Evolutionary conservation across 441 rosid species (phyloP).

Genomic region (Gossypium gossypioides): DNA sequence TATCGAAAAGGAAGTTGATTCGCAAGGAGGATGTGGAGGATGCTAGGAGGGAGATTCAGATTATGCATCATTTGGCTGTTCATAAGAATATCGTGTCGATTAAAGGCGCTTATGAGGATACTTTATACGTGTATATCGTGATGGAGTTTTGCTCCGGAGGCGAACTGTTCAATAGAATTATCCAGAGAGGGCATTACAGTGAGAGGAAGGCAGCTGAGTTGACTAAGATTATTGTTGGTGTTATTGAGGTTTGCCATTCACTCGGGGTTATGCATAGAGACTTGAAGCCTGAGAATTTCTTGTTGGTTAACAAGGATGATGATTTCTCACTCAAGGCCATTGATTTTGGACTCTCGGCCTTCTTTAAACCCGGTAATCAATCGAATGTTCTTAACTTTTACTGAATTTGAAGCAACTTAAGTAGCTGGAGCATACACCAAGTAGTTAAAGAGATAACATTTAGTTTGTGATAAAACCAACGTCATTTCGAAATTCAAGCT

Average conservation of each 20-base stretch:
- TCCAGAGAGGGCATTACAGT: conserved; percentile 84
- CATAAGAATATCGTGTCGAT: conserved; percentile 85
- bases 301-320: conserved; percentile 89
- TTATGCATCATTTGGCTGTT: conserved; percentile 97
- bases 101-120: conserved; percentile 89
- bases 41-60: conserved; percentile 93
- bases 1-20: conserved; percentile 80
- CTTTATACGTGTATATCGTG: conserved; percentile 75
- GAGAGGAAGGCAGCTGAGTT: conserved; percentile 93
- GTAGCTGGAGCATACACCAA: no score
- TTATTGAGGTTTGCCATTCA: conserved; percentile 88
- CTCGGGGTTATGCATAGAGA: conserved; percentile 97
- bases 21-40: conserved; percentile 91
- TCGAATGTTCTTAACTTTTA: neutral
- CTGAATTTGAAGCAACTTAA: no score
- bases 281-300: conserved; percentile 88
- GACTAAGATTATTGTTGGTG: conserved; percentile 83
- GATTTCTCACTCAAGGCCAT: conserved; percentile 96
- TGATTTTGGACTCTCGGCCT: conserved; percentile 92
- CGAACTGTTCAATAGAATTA: conserved; percentile 85
- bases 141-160: conserved; percentile 97
- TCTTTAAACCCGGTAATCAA: conserved; percentile 83
- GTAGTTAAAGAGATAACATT: no score
- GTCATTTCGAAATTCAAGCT: neutral
- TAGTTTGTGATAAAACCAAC: neutral